A percentile compares a stretch with the other conserved stretches of the same genome.
These are phyloP conservation scores for Paralagenidium karlingii DNA, from an alignment of 352 stramenopile genomes.

Conservation along the genomic window DNA sequence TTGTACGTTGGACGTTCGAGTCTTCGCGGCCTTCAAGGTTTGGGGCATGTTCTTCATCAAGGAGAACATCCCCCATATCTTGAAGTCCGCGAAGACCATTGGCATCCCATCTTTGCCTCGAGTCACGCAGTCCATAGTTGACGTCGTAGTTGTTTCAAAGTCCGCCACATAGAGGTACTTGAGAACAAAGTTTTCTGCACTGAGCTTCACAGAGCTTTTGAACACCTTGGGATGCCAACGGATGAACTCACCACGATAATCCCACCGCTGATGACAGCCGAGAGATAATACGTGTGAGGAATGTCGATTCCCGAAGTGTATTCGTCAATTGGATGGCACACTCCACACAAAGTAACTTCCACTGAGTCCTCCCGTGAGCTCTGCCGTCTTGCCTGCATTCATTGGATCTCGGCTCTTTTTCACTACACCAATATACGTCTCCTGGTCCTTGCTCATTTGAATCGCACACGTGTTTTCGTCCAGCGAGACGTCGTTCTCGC, in stretches of 20 bases:
- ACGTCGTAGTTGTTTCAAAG: not conserved
- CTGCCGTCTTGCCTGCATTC: constrained; percentile 7
- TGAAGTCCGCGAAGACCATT: constrained; percentile 6
- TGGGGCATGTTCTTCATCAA: constrained; percentile 13
- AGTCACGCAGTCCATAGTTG: constrained; percentile 2
- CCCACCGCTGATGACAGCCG: constrained; percentile 4
- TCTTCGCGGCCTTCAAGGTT: constrained; percentile 3
- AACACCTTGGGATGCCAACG: no score
- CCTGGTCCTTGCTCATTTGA: constrained; percentile 5
- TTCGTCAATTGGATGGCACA: constrained; percentile 11
- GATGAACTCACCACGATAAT: constrained; percentile 1
- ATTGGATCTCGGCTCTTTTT: constrained; percentile 4
- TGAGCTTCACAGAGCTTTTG: no score
- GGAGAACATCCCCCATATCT: no score
- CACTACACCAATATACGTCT: constrained; percentile 7
- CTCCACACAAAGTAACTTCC: constrained; percentile 4
- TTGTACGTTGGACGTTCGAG: constrained; percentile 8
- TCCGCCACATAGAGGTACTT: constrained; percentile 3
- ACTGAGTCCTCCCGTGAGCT: constrained; percentile 2
- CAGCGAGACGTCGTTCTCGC: constrained; percentile 10
- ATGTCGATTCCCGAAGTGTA: constrained; percentile 9
- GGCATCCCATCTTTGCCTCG: not conserved
- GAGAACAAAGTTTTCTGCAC: constrained; percentile 4
- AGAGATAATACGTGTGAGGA: constrained; percentile 8
- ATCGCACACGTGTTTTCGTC: constrained; percentile 6